Base-by-base conservation (phyloP, 768 basidiomycete species). In the Russula ochroleuca region DNA sequence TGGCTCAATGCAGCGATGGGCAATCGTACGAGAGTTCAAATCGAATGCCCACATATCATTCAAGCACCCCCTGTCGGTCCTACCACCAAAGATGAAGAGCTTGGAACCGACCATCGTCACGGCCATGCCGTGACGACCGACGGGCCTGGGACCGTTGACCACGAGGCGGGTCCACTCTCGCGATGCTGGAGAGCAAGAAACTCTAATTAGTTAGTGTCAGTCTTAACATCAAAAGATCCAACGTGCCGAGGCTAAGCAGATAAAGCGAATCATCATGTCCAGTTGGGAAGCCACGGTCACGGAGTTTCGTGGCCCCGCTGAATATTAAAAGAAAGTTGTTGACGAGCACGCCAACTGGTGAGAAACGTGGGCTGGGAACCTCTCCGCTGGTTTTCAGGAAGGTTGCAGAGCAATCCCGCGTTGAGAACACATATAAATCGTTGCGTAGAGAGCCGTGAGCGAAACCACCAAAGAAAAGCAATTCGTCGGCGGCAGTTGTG, bases 21-120 rank as follows among this genome's bases (percentile, higher is more conserved):
- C 1, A 47, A 13, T 74, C 92, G 78, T 76, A 96, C 97, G 76
- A 62, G 0, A 90, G 72, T 92, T 94, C 67, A 99, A 83, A 77
- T 99, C 95, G 72, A 98, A 98, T 15, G 86, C 83, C 93, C 94
- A 96, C 23, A 99, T 75, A 73, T 99, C 97, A 70, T 94, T 92
- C 73, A 97, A 78, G 73, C 97, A 97, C 70, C 89, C 84, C 38
- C 92, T 92, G 67, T 95, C 92, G 9, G 93, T 92, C 74, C 98
- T 95, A 21, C 97, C 97, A 63, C 96, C 97, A 70, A 96, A 98
- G 31, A 98, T 82, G 73, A 91, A 91, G 77, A 99, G 96, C 74
- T 85, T 89, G 66, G 90, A 90, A 47, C 88, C 92, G 50, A 83
- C 81, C 89, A 99, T 94, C 9, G 92, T 85, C 14, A 94, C 94